Conservation (phyloP, 2,329 filamentous ascomycete species). For the Cladosporium halotolerans region DNA sequence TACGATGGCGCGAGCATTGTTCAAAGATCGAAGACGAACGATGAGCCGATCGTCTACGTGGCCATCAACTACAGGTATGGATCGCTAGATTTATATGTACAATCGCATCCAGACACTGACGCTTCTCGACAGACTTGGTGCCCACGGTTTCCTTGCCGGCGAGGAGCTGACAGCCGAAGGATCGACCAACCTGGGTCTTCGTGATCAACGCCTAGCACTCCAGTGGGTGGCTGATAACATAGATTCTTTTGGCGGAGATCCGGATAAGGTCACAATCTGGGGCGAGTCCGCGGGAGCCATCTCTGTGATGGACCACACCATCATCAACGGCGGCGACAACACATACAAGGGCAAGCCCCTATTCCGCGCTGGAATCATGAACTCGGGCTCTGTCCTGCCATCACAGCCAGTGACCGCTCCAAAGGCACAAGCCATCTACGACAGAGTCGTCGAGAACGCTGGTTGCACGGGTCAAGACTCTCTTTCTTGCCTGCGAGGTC, state of each 20-base stretch:
- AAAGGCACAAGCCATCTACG: conserved; percentile 55
- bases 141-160: conserved; percentile 18
- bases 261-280: conserved; percentile 34
- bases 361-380: conserved; percentile 74
- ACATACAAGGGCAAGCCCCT: conserved; percentile 68
- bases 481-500: conserved; percentile 42
- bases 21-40: conserved; percentile 24
- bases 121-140: conserved; percentile 27
- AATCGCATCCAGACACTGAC: neutral
- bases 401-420: conserved; percentile 48
- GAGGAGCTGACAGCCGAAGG: conserved; percentile 30
- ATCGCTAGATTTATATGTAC: neutral
- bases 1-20: conserved; percentile 9
- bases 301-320: conserved; percentile 56
- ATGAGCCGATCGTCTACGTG: conserved; percentile 36
- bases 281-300: conserved; percentile 17
- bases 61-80: conserved; percentile 24
- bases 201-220: conserved; percentile 55
- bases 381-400: conserved; percentile 60
- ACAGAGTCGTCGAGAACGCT: conserved; percentile 41
- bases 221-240: conserved; percentile 58
- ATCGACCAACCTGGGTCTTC: conserved; percentile 54
- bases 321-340: conserved; percentile 64
- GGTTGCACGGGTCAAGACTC: conserved; percentile 43
- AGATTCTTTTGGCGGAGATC: conserved; percentile 54